phyloP scores from a whole-genome alignment of 1,284 basidiomycete genomes.

The Dichomitus squalens region DNA sequence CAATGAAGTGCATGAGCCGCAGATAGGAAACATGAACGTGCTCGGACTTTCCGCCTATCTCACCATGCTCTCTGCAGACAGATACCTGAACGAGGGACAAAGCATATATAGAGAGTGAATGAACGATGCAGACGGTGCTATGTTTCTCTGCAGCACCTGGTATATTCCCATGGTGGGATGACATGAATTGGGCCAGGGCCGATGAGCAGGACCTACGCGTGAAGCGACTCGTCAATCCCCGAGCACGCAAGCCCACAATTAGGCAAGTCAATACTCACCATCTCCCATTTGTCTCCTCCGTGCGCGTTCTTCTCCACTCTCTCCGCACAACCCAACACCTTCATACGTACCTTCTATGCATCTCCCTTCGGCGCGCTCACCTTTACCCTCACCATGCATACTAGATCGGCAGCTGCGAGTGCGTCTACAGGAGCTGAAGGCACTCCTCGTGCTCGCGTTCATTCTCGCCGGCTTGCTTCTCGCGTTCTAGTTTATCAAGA shows the following conservation, averaged over 20 bases:
- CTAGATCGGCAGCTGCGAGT: slow-evolving; percentile 87
- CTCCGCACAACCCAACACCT: slow-evolving; percentile 75
- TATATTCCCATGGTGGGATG: too few species aligned
- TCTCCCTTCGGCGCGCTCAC: slow-evolving; percentile 80
- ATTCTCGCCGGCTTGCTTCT: slow-evolving; percentile 96
- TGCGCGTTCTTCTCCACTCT: slow-evolving; percentile 86
- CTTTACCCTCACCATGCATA: slow-evolving; percentile 88
- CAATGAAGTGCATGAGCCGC: too few species aligned
- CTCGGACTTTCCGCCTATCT: too few species aligned
- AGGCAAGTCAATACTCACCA: slow-evolving; percentile 52
- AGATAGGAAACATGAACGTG: too few species aligned
- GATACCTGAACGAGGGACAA: too few species aligned
- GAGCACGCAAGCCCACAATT: not conserved
- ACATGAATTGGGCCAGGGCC: slow-evolving; percentile 91
- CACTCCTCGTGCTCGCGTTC: slow-evolving; percentile 95
- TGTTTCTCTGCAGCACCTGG: too few species aligned
- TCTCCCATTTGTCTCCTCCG: slow-evolving; percentile 82
- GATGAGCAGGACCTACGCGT: slow-evolving; percentile 80
- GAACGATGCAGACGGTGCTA: too few species aligned
- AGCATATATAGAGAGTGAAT: too few species aligned
- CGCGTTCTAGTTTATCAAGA: slow-evolving; percentile 92
- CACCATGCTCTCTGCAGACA: too few species aligned
- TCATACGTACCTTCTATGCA: slow-evolving; percentile 72
- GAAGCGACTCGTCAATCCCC: not conserved
- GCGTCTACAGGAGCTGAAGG: slow-evolving; percentile 82